Evolutionary conservation across 106 monocot genomes (phyloP).

Genomic region (Phalaenopsis equestris): DNA sequence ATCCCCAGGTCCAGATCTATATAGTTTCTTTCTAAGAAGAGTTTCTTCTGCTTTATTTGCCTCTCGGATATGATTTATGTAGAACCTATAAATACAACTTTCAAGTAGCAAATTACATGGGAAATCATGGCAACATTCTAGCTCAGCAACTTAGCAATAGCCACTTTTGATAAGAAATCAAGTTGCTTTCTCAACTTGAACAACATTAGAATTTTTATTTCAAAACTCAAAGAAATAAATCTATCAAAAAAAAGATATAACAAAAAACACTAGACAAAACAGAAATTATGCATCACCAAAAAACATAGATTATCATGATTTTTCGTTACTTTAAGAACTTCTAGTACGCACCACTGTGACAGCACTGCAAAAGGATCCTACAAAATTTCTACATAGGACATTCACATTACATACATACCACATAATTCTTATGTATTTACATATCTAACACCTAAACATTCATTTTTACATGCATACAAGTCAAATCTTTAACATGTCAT

Average conservation of each 20-base stretch:
- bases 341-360: neutral
- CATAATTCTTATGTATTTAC: too few relatives aligned
- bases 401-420: neutral
- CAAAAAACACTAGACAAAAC: neutral
- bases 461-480: too few relatives aligned
- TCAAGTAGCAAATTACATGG: neutral
- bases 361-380: neutral
- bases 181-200: neutral
- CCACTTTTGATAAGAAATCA: neutral
- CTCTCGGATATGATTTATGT: constrained; percentile 38
- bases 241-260: neutral
- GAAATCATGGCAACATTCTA: neutral
- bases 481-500: too few relatives aligned
- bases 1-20: constrained; percentile 2
- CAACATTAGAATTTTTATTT: neutral
- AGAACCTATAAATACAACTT: constrained; percentile 31
- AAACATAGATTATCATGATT: neutral
- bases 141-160: too few relatives aligned
- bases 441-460: too few relatives aligned
- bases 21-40: constrained; percentile 14
- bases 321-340: neutral
- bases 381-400: neutral
- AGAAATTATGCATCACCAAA: neutral
- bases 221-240: too few relatives aligned
- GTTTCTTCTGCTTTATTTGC: constrained; percentile 43